These are phyloP conservation scores for Fusarium verticillioides DNA, from an alignment of 2,329 filamentous ascomycete species.

Conservation along the genomic window DNA sequence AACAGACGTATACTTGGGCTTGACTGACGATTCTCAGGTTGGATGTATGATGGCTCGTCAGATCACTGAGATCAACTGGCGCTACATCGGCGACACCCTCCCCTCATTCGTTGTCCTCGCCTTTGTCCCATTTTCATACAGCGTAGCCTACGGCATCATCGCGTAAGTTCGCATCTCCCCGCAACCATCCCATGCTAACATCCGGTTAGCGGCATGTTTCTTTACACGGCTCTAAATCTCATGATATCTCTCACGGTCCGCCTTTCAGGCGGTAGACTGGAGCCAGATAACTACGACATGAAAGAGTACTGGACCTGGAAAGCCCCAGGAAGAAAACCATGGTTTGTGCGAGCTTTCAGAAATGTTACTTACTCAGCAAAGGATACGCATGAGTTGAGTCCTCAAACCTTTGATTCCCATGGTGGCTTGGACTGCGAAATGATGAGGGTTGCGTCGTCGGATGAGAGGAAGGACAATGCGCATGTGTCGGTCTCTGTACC, in stretches of 20 bases:
- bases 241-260: constrained; percentile 19
- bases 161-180: constrained; percentile 48
- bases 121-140: constrained; percentile 86
- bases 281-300: constrained; percentile 35
- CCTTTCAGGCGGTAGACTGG: constrained; percentile 18
- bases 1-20: accelerated
- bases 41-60: constrained; percentile 82
- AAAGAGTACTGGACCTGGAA: constrained; percentile 43
- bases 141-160: constrained; percentile 83
- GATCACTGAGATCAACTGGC: constrained; percentile 84
- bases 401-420: neutral
- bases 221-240: constrained; percentile 25
- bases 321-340: constrained; percentile 20
- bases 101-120: constrained; percentile 83
- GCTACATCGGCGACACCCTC: constrained; percentile 80
- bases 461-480: constrained; percentile 3
- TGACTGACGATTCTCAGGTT: constrained; percentile 53
- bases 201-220: constrained; percentile 22
- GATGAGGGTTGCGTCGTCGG: constrained; percentile 12
- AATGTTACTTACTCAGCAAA: neutral
- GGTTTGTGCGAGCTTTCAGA: constrained; percentile 23
- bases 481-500: constrained; percentile 1
- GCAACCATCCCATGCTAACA: neutral
- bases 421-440: constrained; percentile 25
- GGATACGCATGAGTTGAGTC: neutral